Conservation (phyloP, 129 eudicot genomes). For the Pulicaria dysenterica region DNA sequence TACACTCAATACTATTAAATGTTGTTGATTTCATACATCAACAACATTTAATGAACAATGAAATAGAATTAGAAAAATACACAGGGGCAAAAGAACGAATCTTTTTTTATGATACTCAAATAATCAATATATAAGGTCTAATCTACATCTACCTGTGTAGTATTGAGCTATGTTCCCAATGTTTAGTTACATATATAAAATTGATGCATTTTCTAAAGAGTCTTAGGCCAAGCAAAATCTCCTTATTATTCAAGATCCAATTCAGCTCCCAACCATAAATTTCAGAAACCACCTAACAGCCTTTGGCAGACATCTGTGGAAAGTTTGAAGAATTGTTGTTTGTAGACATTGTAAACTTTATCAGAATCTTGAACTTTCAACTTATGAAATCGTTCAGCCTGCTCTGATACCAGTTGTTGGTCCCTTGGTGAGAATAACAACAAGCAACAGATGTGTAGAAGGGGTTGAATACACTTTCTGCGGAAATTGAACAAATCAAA, state of each 20-base stretch:
- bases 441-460: too few species aligned
- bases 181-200: neutral
- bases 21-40: neutral
- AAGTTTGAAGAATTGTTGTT: too few species aligned
- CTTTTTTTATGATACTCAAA: neutral
- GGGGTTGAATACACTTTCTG: too few species aligned
- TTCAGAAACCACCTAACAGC: neutral
- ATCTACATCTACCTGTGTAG: neutral
- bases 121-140: conserved; percentile 1
- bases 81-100: neutral
- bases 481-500: too few species aligned
- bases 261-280: conserved; percentile 3
- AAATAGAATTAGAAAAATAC: neutral
- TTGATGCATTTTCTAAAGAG: neutral
- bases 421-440: too few species aligned
- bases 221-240: neutral
- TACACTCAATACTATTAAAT: neutral
- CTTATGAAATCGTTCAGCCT: too few species aligned
- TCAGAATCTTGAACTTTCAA: too few species aligned
- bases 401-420: too few species aligned
- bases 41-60: neutral
- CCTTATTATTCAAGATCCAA: conserved; percentile 1
- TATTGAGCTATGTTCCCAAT: conserved; percentile 7
- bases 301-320: too few species aligned
- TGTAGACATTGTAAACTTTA: too few species aligned